Evolutionary conservation across 169 alveolate genomes (phyloP).

Genomic region (Theileria equi): DNA sequence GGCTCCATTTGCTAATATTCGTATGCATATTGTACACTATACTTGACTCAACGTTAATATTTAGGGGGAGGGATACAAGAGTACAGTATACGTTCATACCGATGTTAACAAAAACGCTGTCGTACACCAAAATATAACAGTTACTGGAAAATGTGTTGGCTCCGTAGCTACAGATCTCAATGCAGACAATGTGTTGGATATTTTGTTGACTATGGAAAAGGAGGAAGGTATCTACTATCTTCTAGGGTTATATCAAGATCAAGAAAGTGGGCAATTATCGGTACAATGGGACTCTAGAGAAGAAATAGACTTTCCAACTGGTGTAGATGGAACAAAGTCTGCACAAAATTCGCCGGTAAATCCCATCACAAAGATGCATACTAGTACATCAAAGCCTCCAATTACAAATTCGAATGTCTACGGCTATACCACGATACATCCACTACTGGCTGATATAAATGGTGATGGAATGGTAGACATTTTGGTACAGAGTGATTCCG

Average conservation of each 20-base stretch:
- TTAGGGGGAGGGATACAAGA: not conserved
- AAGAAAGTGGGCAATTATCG: not conserved
- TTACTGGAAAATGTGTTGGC: slow-evolving; percentile 61
- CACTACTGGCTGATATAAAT: slow-evolving; percentile 77
- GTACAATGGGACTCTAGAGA: slow-evolving; percentile 41
- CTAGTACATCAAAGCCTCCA: not conserved
- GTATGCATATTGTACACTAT: not conserved
- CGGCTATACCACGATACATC: slow-evolving; percentile 70
- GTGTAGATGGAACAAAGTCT: not conserved
- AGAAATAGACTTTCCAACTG: too few species aligned
- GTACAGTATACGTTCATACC: slow-evolving; percentile 11
- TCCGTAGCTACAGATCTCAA: slow-evolving; percentile 65
- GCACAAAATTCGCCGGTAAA: not conserved
- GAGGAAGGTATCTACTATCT: slow-evolving; percentile 17
- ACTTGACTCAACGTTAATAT: too few species aligned
- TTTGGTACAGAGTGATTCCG: slow-evolving; percentile 66
- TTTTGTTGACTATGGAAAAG: slow-evolving; percentile 58
- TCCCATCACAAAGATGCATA: not conserved
- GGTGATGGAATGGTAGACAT: slow-evolving; percentile 80
- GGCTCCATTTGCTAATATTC: too few species aligned
- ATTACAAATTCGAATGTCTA: slow-evolving; percentile 8
- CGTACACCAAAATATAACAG: not conserved
- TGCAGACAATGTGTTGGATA: slow-evolving; percentile 63
- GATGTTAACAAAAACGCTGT: not conserved
- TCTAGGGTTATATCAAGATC: slow-evolving; percentile 19